A percentile compares a stretch with the other conserved stretches of the same genome.
Evolutionary conservation across 208 protist genomes (phyloP).

Genomic region (Jaenimonas drosophilae): DNA sequence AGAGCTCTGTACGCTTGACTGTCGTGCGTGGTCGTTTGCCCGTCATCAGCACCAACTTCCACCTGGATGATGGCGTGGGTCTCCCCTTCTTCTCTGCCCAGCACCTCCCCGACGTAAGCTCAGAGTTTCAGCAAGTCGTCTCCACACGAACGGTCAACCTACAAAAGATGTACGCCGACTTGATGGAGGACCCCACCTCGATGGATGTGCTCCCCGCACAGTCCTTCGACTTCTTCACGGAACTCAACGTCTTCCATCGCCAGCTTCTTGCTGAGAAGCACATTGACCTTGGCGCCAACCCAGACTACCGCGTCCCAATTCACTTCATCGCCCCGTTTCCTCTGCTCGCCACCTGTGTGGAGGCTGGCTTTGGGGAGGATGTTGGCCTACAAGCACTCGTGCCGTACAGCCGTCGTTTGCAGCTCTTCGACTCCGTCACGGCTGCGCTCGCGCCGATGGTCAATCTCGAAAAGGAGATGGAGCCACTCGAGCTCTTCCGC

Average conservation of each 20-base stretch:
- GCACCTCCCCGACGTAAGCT: slow-evolving; percentile 34
- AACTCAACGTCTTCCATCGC: slow-evolving; percentile 77
- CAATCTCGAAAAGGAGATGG: slow-evolving; percentile 55
- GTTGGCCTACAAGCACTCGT: slow-evolving; percentile 37
- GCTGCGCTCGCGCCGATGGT: slow-evolving; percentile 64
- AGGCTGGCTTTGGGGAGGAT: slow-evolving; percentile 36
- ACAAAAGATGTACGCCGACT: slow-evolving; percentile 36
- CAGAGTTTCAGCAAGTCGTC: slow-evolving; percentile 29
- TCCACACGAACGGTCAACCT: slow-evolving; percentile 24
- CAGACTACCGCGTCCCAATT: slow-evolving; percentile 1
- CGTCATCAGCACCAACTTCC: too few relatives aligned
- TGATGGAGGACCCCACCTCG: slow-evolving; percentile 22
- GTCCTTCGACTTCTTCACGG: slow-evolving; percentile 70
- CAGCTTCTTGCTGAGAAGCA: slow-evolving; percentile 25
- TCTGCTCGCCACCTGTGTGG: slow-evolving; percentile 36
- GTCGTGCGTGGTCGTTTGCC: too few relatives aligned
- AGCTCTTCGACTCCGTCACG: slow-evolving; percentile 63
- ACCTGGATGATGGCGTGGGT: too few relatives aligned
- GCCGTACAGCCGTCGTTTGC: slow-evolving; percentile 60
- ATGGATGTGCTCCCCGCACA: slow-evolving; percentile 20
- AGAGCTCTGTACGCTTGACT: too few relatives aligned
- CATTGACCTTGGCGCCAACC: not conserved
- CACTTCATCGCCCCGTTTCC: slow-evolving; percentile 66
- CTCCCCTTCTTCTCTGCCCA: slow-evolving; percentile 59
- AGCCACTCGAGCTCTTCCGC: slow-evolving; percentile 76